Percentiles rank a stretch among this genome's conserved stretches.
These are phyloP conservation scores for Pseudogymnoascus sp. DNA, from an alignment of 2,329 filamentous ascomycete genomes.

Conservation along the genomic window DNA sequence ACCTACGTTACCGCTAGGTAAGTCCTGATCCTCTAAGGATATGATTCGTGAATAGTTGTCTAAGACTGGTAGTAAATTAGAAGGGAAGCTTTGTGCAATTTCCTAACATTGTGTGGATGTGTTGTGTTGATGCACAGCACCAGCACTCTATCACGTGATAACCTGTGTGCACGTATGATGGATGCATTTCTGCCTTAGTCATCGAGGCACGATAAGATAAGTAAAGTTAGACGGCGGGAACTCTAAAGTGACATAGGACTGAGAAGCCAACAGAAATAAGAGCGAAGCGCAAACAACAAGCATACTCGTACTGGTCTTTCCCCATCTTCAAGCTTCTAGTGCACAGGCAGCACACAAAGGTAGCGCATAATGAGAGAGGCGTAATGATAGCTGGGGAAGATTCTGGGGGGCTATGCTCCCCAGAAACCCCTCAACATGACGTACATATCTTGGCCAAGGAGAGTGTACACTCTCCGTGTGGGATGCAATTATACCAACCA, in stretches of 20 bases:
- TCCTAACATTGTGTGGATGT: too few species aligned
- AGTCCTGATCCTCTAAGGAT: too few species aligned
- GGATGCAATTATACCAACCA: background rate
- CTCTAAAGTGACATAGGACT: background rate
- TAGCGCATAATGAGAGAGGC: background rate
- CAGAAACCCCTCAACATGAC: background rate
- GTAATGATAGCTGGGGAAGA: background rate
- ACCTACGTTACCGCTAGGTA: too few species aligned
- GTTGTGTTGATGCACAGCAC: too few species aligned
- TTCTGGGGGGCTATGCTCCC: background rate
- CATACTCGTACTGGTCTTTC: background rate
- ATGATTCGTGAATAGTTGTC: too few species aligned
- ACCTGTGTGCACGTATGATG: background rate
- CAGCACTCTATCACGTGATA: too few species aligned
- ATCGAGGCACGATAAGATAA: background rate
- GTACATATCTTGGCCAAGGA: background rate
- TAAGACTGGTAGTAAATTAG: too few species aligned
- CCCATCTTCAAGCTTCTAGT: background rate
- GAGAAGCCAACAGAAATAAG: background rate
- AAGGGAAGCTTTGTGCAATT: too few species aligned
- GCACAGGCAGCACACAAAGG: background rate
- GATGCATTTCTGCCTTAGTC: background rate
- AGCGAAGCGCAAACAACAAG: background rate
- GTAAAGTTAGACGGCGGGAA: background rate
- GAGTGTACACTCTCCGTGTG: background rate